A percentile compares a stretch with the other conserved stretches of the same genome.
Conservation (phyloP, 768 basidiomycete genomes). For the Russula lepida region DNA sequence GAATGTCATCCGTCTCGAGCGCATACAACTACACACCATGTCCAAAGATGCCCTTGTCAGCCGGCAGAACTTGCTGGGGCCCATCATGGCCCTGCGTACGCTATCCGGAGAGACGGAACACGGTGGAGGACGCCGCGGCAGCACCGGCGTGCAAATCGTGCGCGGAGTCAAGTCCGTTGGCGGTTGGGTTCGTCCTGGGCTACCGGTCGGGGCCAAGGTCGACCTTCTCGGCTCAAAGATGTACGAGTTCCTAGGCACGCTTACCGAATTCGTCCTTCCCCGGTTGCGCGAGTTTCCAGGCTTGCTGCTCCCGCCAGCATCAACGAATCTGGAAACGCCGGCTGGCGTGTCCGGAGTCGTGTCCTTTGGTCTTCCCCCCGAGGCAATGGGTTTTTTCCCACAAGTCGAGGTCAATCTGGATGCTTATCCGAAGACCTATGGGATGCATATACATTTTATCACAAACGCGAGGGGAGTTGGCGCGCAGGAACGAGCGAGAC, state of each 20-base stretch:
- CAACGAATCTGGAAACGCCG: conserved; percentile 60
- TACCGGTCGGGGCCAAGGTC: conserved; percentile 84
- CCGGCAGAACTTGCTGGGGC: conserved; percentile 67
- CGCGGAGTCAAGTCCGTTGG: conserved; percentile 57
- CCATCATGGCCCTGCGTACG: conserved; percentile 80
- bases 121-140: conserved; percentile 62
- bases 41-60: conserved; percentile 68
- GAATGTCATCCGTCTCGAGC: conserved; percentile 69
- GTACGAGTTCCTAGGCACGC: conserved; percentile 86
- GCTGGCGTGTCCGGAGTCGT: conserved; percentile 82
- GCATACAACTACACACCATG: conserved; percentile 81
- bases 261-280: conserved; percentile 93
- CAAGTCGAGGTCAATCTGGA: conserved; percentile 94
- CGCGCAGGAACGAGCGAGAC: conserved; percentile 82
- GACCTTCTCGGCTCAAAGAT: conserved; percentile 85
- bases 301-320: conserved; percentile 65
- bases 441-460: conserved; percentile 91
- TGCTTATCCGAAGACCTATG: conserved; percentile 74
- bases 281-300: conserved; percentile 87
- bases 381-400: conserved; percentile 86
- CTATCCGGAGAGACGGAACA: conserved; percentile 75
- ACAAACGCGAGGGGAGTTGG: conserved; percentile 84
- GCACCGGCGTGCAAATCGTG: conserved; percentile 73
- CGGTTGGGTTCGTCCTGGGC: conserved; percentile 77
- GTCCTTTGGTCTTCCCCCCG: conserved; percentile 75